A percentile compares a stretch with the other conserved stretches of the same genome.
These are phyloP conservation scores for Boletus bicolor DNA, from an alignment of 768 basidiomycete genomes.

Conservation along the genomic window DNA sequence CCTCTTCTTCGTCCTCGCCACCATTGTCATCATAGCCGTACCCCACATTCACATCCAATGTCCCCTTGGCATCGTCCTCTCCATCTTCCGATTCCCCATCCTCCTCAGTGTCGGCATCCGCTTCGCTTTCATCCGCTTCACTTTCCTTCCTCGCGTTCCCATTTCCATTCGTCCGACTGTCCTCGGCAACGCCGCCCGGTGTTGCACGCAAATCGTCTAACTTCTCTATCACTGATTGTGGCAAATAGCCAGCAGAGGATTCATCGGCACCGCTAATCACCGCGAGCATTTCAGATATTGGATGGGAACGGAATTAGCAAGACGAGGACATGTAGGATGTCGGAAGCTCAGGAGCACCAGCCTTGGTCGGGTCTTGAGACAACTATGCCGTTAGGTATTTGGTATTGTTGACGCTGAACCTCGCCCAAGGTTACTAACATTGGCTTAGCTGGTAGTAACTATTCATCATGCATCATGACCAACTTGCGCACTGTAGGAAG, in stretches of 20 bases:
- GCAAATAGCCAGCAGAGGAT: background rate
- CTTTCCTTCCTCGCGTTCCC: constrained; percentile 1
- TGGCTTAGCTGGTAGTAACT: too few relatives aligned
- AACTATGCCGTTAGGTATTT: constrained; percentile 10
- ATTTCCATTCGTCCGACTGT: constrained; percentile 20
- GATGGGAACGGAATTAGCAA: background rate
- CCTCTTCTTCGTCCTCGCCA: constrained; percentile 23
- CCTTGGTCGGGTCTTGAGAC: background rate
- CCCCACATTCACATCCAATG: background rate
- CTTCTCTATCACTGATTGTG: constrained; percentile 1
- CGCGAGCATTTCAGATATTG: constrained; percentile 10
- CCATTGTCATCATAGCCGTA: constrained; percentile 2
- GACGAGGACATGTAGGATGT: constrained; percentile 11
- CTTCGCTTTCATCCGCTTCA: constrained; percentile 5
- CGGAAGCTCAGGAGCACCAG: background rate
- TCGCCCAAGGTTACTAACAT: background rate
- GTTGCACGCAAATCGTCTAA: background rate
- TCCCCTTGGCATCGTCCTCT: background rate
- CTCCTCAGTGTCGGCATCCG: background rate
- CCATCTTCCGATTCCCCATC: constrained; percentile 4
- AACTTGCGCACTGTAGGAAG: too few relatives aligned
- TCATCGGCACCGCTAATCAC: background rate
- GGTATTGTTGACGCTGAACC: constrained; percentile 11
- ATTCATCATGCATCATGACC: background rate
- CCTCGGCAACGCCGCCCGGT: background rate